Evolutionary conservation across 1,139 yeast species (phyloP).

Genomic region (Candida buenavistaensis): DNA sequence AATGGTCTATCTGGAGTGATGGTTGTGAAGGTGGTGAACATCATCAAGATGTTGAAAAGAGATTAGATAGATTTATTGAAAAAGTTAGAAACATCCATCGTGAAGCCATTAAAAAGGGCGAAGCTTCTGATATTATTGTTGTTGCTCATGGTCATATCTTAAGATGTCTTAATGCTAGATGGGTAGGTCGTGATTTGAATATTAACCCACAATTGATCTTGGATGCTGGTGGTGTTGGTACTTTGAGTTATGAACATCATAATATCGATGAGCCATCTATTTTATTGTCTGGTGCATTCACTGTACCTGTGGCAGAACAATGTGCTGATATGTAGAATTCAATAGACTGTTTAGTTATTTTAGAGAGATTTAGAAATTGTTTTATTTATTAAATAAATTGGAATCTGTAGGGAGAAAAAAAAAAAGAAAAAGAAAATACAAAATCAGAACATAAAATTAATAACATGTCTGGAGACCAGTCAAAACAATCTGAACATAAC

Average conservation of each 20-base stretch:
- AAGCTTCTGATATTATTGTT: slow-evolving; percentile 70
- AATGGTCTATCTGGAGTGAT: slow-evolving; percentile 89
- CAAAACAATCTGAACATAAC: no score
- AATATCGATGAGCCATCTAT: slow-evolving; percentile 85
- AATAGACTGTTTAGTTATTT: no score
- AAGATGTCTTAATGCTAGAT: slow-evolving; percentile 84
- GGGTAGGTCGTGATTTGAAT: slow-evolving; percentile 64
- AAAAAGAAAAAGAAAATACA: no score
- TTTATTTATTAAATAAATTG: background rate
- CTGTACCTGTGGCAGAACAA: slow-evolving; percentile 60
- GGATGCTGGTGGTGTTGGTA: slow-evolving; percentile 97
- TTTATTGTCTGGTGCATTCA: slow-evolving; percentile 76
- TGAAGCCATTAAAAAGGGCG: slow-evolving; percentile 52
- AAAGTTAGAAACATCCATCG: slow-evolving; percentile 64
- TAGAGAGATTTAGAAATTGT: no score
- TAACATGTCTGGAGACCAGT: no score
- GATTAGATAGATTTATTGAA: slow-evolving; percentile 70
- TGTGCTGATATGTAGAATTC: slow-evolving; percentile 25
- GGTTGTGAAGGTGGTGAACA: slow-evolving; percentile 93
- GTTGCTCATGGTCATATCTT: slow-evolving; percentile 94
- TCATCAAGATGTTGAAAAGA: slow-evolving; percentile 58
- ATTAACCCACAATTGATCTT: slow-evolving; percentile 77
- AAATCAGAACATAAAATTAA: no score
- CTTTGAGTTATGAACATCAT: slow-evolving; percentile 84
- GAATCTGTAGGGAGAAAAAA: background rate